These are phyloP conservation scores for Suhomyces canberraensis DNA, from an alignment of 805 yeast species.

Conservation along the genomic window DNA sequence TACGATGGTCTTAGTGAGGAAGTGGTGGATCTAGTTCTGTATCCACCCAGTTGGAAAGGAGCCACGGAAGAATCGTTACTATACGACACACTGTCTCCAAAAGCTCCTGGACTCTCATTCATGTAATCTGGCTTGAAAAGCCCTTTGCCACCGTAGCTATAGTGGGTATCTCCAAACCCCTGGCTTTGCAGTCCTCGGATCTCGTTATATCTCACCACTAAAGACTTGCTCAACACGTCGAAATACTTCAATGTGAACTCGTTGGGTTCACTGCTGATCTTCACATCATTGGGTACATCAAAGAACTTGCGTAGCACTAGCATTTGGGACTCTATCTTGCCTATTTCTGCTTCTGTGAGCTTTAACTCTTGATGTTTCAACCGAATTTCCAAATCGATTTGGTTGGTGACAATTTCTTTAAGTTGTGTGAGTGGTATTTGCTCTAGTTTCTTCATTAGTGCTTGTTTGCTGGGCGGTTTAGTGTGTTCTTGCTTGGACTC, in stretches of 20 bases:
- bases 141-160: conserved; percentile 6
- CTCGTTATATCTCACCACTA: conserved; percentile 31
- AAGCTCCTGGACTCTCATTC: conserved; percentile 3
- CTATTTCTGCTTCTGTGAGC: conserved; percentile 50
- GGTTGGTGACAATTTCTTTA: conserved; percentile 38
- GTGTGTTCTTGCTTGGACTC: background rate
- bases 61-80: conserved; percentile 1
- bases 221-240: conserved; percentile 32
- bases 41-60: conserved; percentile 13
- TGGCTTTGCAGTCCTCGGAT: conserved; percentile 12
- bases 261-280: conserved; percentile 42
- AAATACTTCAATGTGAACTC: conserved; percentile 44
- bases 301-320: conserved; percentile 46
- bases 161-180: conserved; percentile 1
- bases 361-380: conserved; percentile 56
- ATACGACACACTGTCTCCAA: background rate
- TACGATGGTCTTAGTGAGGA: conserved; percentile 36
- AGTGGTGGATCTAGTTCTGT: conserved; percentile 50
- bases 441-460: conserved; percentile 6
- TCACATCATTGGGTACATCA: conserved; percentile 37
- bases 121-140: conserved; percentile 8
- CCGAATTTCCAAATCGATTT: conserved; percentile 57
- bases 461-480: background rate
- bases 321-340: conserved; percentile 58
- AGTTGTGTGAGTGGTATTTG: conserved; percentile 21